Base-by-base conservation (phyloP, 441 rosid genomes). In the Gossypium laxum region DNA sequence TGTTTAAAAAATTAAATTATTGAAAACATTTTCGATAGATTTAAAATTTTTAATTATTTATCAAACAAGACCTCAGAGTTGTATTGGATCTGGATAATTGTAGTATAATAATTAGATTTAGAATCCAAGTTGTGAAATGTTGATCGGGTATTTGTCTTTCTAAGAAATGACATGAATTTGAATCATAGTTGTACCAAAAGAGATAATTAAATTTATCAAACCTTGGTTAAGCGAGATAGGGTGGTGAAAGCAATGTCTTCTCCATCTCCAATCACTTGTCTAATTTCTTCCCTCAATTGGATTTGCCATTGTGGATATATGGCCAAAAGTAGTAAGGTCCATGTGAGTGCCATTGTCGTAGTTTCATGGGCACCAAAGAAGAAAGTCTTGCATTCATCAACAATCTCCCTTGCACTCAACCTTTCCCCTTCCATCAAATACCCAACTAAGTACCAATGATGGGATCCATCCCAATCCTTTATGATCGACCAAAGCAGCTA, bases 301-400 rank as follows among this genome's bases (percentile, higher is more conserved):
- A 77, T 75, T 75, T 94, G 97, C 98, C 98, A 94, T 68, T 86
- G 81, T 14, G 90, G 93, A 72, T 94, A 82, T 48, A 72, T 71
- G 5, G 92, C 97, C 74, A 94, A 68, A 50, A 88, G 89, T 82
- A 94, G 76, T 74, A 94, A 77, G 17, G 96, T 90, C 98, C 98
- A 94, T 7, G 96, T 77, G 0, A 93, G 24, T 0, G 96, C 93
- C 77, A 91, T 72, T 6, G 96, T 96, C 0, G 97, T 90, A 2
- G 97, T 94, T 74, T 94, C 98, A 54, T 94, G 96, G 2, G 97
- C 98, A 51, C 85, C 97, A 30, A 94, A 94, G 87, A 94, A 91
- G 82, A 94, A 90, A 2, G 98, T 91, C 76, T 94, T 94, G 81
- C 96, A 91, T 77, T 94, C 97, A 19, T 94, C 98, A 0, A 94